Evolutionary conservation across 148 eudicot genomes (phyloP).

Genomic region (Camellia granthamiana): DNA sequence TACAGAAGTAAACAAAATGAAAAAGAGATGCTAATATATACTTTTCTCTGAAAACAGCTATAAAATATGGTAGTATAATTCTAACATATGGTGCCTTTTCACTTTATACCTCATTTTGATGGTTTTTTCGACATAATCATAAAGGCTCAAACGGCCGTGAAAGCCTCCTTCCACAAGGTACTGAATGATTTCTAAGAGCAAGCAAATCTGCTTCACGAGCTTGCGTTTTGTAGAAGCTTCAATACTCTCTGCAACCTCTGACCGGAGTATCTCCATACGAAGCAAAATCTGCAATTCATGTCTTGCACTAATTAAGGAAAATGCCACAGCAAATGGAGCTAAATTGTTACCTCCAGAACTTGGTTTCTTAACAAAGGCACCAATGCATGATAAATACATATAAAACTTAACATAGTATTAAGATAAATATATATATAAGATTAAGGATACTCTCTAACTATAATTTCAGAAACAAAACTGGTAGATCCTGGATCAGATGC

Average conservation of each 20-base stretch:
- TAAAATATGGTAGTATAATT: background rate
- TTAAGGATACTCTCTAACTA: constrained; percentile 88
- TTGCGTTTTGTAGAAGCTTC: constrained; percentile 53
- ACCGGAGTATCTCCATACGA: constrained; percentile 85
- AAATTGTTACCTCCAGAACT: background rate
- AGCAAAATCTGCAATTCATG: constrained; percentile 84
- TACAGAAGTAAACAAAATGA: background rate
- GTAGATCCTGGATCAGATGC: constrained; percentile 18
- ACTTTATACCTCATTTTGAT: constrained; percentile 61
- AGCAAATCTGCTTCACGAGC: constrained; percentile 77
- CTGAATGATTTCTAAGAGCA: constrained; percentile 70
- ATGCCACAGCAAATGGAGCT: background rate
- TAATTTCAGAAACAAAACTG: constrained; percentile 29
- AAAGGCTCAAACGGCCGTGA: constrained; percentile 74
- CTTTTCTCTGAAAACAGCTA: background rate
- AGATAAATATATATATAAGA: background rate
- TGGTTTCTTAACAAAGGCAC: background rate
- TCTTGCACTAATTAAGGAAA: constrained; percentile 57
- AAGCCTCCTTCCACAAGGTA: constrained; percentile 85
- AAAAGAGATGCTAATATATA: background rate
- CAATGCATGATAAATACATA: background rate
- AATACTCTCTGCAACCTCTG: constrained; percentile 44
- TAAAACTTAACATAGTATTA: background rate
- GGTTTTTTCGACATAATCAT: constrained; percentile 63
- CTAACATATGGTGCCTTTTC: background rate